Evolutionary conservation across 495 filamentous ascomycete genomes (phyloP).

Genomic region (Hypoxylon rickii): DNA sequence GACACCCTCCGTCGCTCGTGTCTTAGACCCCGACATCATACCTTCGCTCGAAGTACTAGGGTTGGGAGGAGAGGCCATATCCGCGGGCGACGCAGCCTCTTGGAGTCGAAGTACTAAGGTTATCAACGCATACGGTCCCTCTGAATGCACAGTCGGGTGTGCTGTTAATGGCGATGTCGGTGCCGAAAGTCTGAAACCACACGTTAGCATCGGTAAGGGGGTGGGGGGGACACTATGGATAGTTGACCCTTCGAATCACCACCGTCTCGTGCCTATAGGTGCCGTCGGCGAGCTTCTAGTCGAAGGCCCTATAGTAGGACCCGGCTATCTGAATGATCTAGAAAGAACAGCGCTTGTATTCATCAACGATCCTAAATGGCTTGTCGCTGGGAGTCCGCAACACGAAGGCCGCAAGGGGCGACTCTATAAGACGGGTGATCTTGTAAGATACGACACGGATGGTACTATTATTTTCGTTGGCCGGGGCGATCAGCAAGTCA

Average conservation of each 20-base stretch:
- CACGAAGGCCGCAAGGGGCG: conserved; percentile 51
- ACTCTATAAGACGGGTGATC: conserved; percentile 71
- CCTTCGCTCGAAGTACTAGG: conserved; percentile 45
- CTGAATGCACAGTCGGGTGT: conserved; percentile 58
- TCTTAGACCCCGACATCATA: conserved; percentile 48
- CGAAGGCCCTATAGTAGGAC: conserved; percentile 61
- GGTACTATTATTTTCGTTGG: conserved; percentile 65
- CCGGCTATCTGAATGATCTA: conserved; percentile 54
- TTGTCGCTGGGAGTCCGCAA: conserved; percentile 43
- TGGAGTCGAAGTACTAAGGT: conserved; percentile 46
- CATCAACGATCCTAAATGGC: conserved; percentile 57
- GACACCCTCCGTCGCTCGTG: conserved; percentile 60
- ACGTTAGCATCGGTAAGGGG: conserved; percentile 49
- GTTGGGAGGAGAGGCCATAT: conserved; percentile 48
- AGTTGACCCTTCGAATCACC: conserved; percentile 57
- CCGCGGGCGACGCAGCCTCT: conserved; percentile 40
- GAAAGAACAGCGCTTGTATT: conserved; percentile 52
- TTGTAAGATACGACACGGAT: conserved; percentile 63
- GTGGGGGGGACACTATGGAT: conserved; percentile 58
- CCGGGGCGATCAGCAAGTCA: conserved; percentile 67
- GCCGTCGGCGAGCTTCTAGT: conserved; percentile 64
- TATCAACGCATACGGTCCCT: conserved; percentile 64
- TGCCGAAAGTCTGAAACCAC: conserved; percentile 30
- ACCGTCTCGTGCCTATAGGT: conserved; percentile 61
- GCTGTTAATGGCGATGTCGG: conserved; percentile 46